A percentile compares a stretch with the other conserved stretches of the same genome.
phyloP scores from a whole-genome alignment of 2,329 filamentous ascomycete species.

The Lecanoromycetidae sp. region DNA sequence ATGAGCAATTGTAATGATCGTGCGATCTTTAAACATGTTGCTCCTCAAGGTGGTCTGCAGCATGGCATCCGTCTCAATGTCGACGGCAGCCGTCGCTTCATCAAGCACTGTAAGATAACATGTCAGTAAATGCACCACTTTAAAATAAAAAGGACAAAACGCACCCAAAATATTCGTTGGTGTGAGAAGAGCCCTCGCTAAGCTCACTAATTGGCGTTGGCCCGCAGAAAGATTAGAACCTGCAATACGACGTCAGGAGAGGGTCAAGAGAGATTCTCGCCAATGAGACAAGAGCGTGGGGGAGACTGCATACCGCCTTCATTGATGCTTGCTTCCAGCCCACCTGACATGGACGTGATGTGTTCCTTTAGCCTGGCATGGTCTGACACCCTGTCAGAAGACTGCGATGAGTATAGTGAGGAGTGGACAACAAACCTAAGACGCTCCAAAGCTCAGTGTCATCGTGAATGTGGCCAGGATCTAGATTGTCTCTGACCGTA shows the following conservation, averaged over 20 bases:
- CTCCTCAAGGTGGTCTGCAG: conserved; percentile 52
- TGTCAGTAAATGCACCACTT: neutral
- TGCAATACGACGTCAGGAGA: conserved; percentile 26
- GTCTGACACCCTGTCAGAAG: conserved; percentile 44
- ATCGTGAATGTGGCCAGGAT: conserved; percentile 87
- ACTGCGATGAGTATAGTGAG: conserved; percentile 12
- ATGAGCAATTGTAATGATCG: conserved; percentile 97
- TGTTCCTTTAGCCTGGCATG: conserved; percentile 91
- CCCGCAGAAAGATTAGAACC: conserved; percentile 92
- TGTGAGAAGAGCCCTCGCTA: conserved; percentile 85
- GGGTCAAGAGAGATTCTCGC: neutral
- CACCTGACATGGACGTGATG: conserved; percentile 71
- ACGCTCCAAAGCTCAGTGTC: conserved; percentile 97
- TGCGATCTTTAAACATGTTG: conserved; percentile 70
- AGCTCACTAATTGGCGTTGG: conserved; percentile 83
- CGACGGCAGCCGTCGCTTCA: conserved; percentile 76
- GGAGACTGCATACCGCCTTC: conserved; percentile 88
- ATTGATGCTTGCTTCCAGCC: conserved; percentile 77
- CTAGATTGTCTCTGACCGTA: conserved; percentile 84
- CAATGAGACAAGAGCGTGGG: neutral
- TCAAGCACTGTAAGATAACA: conserved; percentile 55
- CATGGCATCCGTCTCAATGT: conserved; percentile 55
- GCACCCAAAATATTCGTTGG: conserved; percentile 75
- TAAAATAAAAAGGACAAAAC: neutral
- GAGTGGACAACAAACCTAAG: conserved; percentile 50